Percentiles rank a stretch among this genome's conserved stretches.
Conservation (phyloP, 495 filamentous ascomycete species). For the Xylaria cubensis region DNA sequence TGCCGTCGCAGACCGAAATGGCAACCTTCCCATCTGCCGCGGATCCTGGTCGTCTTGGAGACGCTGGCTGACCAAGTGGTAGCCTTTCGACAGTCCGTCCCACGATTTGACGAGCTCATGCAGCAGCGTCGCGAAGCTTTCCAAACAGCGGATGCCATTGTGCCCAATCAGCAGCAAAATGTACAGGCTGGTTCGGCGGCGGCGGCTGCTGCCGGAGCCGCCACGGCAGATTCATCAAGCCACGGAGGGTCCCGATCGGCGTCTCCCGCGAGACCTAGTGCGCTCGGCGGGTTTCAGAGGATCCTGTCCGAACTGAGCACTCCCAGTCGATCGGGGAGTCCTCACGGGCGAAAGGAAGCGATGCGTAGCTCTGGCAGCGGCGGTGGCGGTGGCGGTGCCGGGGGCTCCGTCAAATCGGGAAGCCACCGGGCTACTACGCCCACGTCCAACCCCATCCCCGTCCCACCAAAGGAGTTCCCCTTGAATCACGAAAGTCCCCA, state of each 20-base stretch:
- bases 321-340: constrained; percentile 56
- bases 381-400: constrained; percentile 32
- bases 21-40: constrained; percentile 52
- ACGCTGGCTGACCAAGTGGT: constrained; percentile 69
- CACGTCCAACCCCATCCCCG: constrained; percentile 41
- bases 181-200: constrained; percentile 29
- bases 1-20: constrained; percentile 60
- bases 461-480: constrained; percentile 40
- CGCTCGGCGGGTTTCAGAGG: constrained; percentile 62
- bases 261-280: constrained; percentile 55
- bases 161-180: constrained; percentile 38
- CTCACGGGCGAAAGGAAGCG: constrained; percentile 53
- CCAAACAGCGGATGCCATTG: constrained; percentile 58
- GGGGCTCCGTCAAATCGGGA: constrained; percentile 34
- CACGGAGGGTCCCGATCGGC: constrained; percentile 44
- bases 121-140: constrained; percentile 74
- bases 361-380: constrained; percentile 36
- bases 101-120: constrained; percentile 78
- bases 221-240: constrained; percentile 40
- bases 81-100: constrained; percentile 69
- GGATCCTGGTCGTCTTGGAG: constrained; percentile 58
- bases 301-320: constrained; percentile 60
- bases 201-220: constrained; percentile 29
- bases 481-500: constrained; percentile 39
- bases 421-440: constrained; percentile 36